Evolutionary conservation across 176 grass and related monocot species (phyloP), one percentile per base, ranked within the genome.

Genomic region (Phoenix roebelenii): DNA sequence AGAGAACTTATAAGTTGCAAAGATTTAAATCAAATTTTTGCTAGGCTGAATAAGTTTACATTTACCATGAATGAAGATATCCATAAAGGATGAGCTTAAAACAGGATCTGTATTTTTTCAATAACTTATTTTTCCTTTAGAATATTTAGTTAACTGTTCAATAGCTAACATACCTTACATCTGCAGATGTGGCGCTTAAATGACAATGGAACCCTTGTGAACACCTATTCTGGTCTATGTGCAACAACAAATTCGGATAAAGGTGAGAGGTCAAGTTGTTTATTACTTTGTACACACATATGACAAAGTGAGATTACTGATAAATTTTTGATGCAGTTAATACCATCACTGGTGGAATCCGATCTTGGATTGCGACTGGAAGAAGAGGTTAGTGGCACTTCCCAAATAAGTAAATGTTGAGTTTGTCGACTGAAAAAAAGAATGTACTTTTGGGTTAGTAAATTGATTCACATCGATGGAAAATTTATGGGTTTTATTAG

Each of bases 161-260:
- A 65, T 29, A 54, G 63, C 51, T 57, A 20, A 48, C 30, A 24
- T 58, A 67, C 68, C 64, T 20, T 18, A 23, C 57, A 58, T 83
- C 51, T 76, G 65, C 61, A 95, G 90, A 84, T 95, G 29, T 95
- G 85, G 85, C 60, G 88, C 22, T 71, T 95, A 69, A 89, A 89
- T 86, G 69, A 76, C 25, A 85, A 86, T 75, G 90, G 86, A 79
- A 89, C 84, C 24, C 85, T 95, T 54, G 76, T 89, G 54, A 95
- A 85, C 63, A 84, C 71, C 76, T 95, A 95, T 64, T 95, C 90
- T 58, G 80, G 66, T 59, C 71, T 86, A 70, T 95, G 90, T 72
- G 90, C 86, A 53, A 84, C 22, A 48, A 66, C 81, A 23, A 25
- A 74, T 66, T 76, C 65, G 60, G 52, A 76, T 63, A 63, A 81